A percentile compares a stretch with the other conserved stretches of the same genome.
Evolutionary conservation across 2,329 filamentous ascomycete genomes (phyloP).

Genomic region (Trichoderma sp.): DNA sequence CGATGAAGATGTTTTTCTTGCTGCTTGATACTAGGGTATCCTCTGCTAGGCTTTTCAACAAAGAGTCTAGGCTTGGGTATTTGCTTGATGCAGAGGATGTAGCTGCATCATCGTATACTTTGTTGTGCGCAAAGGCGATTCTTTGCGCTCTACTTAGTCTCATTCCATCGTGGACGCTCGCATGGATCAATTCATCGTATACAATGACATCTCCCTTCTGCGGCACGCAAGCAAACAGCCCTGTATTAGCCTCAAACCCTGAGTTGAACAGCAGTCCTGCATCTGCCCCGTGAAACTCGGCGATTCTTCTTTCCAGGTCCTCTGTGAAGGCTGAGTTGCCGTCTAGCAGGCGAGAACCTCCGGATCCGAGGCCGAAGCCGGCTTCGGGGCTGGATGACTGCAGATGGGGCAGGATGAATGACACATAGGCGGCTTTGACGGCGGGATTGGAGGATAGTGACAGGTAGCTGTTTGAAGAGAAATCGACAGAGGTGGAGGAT

Average conservation of each 20-base stretch:
- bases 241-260: conserved; percentile 65
- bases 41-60: conserved; percentile 33
- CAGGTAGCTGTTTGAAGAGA: conserved; percentile 78
- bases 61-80: conserved; percentile 28
- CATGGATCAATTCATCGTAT: conserved; percentile 74
- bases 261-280: conserved; percentile 55
- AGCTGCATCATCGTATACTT: conserved; percentile 30
- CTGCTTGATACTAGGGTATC: conserved; percentile 40
- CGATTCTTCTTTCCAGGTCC: conserved; percentile 45
- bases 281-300: conserved; percentile 46
- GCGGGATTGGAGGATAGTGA: conserved; percentile 59
- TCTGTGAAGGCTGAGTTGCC: conserved; percentile 49
- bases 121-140: conserved; percentile 59
- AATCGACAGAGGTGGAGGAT: conserved; percentile 68
- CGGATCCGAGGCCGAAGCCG: conserved; percentile 43
- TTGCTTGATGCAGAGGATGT: not conserved
- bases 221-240: conserved; percentile 59
- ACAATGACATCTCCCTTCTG: conserved; percentile 62
- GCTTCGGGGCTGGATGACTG: conserved; percentile 22
- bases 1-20: conserved; percentile 60
- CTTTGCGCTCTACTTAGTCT: conserved; percentile 55
- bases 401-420: conserved; percentile 43
- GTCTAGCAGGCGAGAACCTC: conserved; percentile 53
- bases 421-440: conserved; percentile 64
- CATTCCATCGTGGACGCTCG: conserved; percentile 78